Percentiles rank a stretch among this genome's conserved stretches.
These are phyloP conservation scores for Euphorbia peplus DNA, from an alignment of 345 rosid species.

Conservation along the genomic window DNA sequence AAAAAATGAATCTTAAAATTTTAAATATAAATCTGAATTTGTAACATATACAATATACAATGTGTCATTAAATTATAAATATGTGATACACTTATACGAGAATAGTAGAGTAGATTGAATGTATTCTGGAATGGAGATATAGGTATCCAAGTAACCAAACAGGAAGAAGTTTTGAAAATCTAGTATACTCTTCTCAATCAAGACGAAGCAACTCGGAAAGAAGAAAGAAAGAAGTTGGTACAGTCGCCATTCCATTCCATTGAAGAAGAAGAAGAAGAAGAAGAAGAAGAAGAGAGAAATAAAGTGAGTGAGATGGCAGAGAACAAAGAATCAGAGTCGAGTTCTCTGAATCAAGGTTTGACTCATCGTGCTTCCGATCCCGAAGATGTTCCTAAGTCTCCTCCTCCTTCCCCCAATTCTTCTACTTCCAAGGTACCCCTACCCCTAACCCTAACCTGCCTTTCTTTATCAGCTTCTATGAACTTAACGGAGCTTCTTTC, in stretches of 20 bases:
- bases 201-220: background rate
- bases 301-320: constrained; percentile 35
- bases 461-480: background rate
- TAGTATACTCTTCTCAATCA: background rate
- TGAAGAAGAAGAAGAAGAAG: background rate
- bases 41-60: no score
- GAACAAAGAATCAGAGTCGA: constrained; percentile 47
- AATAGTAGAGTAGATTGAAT: no score
- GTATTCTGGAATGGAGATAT: no score
- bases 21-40: no score
- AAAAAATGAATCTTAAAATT: no score
- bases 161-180: background rate
- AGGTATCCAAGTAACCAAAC: constrained; percentile 13
- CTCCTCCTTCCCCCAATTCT: constrained; percentile 69
- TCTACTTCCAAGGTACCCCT: constrained; percentile 89
- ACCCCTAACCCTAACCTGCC: no score
- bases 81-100: no score
- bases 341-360: constrained; percentile 53
- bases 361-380: constrained; percentile 42
- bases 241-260: no score
- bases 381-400: constrained; percentile 53
- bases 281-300: background rate
- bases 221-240: no score
- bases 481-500: constrained; percentile 2
- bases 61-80: no score